These are phyloP conservation scores for Blastomyces emzantsi DNA, from an alignment of 2,329 filamentous ascomycete genomes.

Conservation along the genomic window DNA sequence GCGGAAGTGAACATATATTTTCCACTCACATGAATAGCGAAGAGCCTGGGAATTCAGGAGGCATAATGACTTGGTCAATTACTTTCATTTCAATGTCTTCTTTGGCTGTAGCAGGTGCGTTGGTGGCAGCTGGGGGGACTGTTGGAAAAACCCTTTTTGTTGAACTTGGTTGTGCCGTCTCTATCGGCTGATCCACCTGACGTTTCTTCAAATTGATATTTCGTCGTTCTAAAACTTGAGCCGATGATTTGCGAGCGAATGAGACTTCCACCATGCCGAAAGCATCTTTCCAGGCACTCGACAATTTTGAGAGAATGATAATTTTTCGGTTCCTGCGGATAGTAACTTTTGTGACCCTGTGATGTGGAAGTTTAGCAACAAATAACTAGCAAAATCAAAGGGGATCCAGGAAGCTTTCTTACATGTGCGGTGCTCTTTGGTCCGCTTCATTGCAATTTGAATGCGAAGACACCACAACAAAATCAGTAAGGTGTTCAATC, in stretches of 20 bases:
- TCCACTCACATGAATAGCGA: constrained; percentile 10
- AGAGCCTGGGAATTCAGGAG: constrained; percentile 9
- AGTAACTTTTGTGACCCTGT: constrained; percentile 11
- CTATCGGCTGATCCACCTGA: constrained; percentile 8
- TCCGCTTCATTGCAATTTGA: constrained; percentile 17
- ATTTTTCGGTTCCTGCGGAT: constrained; percentile 8
- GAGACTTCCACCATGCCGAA: constrained; percentile 15
- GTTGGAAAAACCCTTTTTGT: constrained; percentile 7
- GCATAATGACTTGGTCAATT: constrained; percentile 11
- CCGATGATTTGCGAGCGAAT: constrained; percentile 15
- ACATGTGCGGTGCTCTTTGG: constrained; percentile 18
- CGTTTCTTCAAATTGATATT: constrained; percentile 11
- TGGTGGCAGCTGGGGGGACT: neutral
- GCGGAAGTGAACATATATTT: neutral
- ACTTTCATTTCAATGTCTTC: constrained; percentile 7
- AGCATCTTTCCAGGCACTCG: constrained; percentile 17
- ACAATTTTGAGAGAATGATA: constrained; percentile 12
- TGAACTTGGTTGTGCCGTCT: neutral
- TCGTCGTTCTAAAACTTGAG: constrained; percentile 11
- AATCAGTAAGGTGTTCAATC: constrained; percentile 11
- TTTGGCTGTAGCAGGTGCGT: constrained; percentile 3
- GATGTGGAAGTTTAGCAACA: neutral
- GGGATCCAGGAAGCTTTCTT: constrained; percentile 4
- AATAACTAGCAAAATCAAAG: neutral
- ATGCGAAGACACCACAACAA: constrained; percentile 19